Percentiles rank a stretch among this genome's conserved stretches.
Conservation (phyloP, 2,329 filamentous ascomycete species). For the Lachnellula occidentalis region DNA sequence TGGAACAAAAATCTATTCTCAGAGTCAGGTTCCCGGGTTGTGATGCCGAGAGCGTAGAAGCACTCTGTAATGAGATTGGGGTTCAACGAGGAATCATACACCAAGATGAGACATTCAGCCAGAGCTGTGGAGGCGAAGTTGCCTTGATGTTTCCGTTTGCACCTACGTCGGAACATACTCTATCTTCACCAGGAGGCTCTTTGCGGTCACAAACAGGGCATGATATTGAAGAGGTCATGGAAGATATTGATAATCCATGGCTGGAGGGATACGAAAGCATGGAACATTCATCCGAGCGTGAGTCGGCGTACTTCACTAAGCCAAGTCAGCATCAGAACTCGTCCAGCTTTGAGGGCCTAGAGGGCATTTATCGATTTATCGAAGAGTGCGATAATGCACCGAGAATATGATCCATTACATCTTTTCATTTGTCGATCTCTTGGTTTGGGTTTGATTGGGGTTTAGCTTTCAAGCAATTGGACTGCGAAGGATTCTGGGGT, state of each 20-base stretch:
- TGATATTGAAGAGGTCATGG: constrained; percentile 24
- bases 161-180: constrained; percentile 46
- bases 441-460: neutral
- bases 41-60: constrained; percentile 74
- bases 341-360: constrained; percentile 54
- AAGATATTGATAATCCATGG: constrained; percentile 28
- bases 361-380: constrained; percentile 62
- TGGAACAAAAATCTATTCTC: constrained; percentile 56
- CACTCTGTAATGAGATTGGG: constrained; percentile 81
- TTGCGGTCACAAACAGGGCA: constrained; percentile 39
- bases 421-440: neutral
- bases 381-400: constrained; percentile 50
- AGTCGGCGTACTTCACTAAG: constrained; percentile 27
- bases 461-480: too few relatives aligned
- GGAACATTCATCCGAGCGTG: constrained; percentile 25
- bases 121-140: constrained; percentile 60
- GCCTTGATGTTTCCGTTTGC: constrained; percentile 85
- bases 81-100: constrained; percentile 71
- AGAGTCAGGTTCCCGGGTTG: constrained; percentile 88
- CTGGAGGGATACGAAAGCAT: constrained; percentile 30
- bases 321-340: constrained; percentile 32
- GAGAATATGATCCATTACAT: constrained; percentile 12
- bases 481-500: too few relatives aligned
- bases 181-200: constrained; percentile 32
- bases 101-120: constrained; percentile 71